Evolutionary conservation across 1,284 basidiomycete species (phyloP).

Genomic region (Xanthoconium separans): DNA sequence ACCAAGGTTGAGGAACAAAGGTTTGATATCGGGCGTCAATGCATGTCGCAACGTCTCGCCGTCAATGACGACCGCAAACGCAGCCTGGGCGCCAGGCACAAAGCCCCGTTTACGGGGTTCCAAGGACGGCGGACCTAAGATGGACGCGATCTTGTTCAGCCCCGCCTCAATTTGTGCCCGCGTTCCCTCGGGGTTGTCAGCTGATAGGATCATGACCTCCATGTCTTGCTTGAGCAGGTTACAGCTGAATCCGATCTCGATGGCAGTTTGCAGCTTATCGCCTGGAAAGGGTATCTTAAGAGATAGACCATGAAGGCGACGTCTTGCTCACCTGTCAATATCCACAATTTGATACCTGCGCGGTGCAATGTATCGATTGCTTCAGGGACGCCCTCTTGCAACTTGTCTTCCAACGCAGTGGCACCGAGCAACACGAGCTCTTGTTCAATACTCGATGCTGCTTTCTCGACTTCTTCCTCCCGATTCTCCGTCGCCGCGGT

Average conservation of each 20-base stretch:
- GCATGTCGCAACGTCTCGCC: conserved; percentile 91
- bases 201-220: conserved; percentile 96
- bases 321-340: conserved; percentile 68
- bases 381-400: conserved; percentile 96
- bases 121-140: conserved; percentile 63
- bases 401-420: conserved; percentile 94
- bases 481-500: conserved; percentile 73
- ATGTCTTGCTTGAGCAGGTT: conserved; percentile 89
- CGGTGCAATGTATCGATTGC: conserved; percentile 90
- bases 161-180: conserved; percentile 90
- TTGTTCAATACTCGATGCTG: conserved; percentile 83
- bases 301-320: not conserved
- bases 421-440: conserved; percentile 85
- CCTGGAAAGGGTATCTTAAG: conserved; percentile 42
- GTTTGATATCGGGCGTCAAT: conserved; percentile 75
- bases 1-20: conserved; percentile 86
- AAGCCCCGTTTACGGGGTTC: conserved; percentile 63
- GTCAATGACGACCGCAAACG: conserved; percentile 95
- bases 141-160: conserved; percentile 90
- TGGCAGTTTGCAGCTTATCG: conserved; percentile 97
- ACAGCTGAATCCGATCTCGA: conserved; percentile 94
- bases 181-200: conserved; percentile 74
- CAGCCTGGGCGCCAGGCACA: conserved; percentile 61
- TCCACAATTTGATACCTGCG: conserved; percentile 98
- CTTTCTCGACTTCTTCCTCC: conserved; percentile 89